Conservation (phyloP, 225 moss, liverwort and hornwort genomes). For the Physcomitrellopsis africana region DNA sequence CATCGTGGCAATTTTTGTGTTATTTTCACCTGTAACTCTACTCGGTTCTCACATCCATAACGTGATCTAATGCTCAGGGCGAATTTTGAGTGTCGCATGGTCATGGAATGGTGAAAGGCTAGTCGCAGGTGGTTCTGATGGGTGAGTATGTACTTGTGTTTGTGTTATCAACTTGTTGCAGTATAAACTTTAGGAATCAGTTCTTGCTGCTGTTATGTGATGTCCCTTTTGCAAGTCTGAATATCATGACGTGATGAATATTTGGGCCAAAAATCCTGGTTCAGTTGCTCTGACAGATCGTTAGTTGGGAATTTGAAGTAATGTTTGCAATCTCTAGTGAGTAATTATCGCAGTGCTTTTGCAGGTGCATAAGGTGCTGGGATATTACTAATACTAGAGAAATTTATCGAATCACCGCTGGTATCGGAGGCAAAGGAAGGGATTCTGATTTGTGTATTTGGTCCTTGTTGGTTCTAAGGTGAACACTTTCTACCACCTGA, state of each 20-base stretch:
- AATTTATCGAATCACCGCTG: slow-evolving; percentile 84
- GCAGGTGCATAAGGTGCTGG: slow-evolving; percentile 97
- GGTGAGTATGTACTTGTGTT: slow-evolving; percentile 47
- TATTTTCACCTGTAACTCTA: neutral
- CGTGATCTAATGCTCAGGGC: slow-evolving; percentile 52
- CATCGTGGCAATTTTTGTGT: neutral
- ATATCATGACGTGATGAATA: neutral
- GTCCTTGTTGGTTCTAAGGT: slow-evolving; percentile 83
- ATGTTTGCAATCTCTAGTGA: neutral
- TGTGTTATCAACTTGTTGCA: neutral
- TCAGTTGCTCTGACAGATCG: neutral
- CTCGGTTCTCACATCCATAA: slow-evolving; percentile 19
- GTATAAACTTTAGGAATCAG: neutral
- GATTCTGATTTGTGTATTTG: slow-evolving; percentile 79
- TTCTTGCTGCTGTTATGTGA: neutral
- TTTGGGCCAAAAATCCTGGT: neutral
- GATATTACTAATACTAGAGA: slow-evolving; percentile 66
- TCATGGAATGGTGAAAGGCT: slow-evolving; percentile 67
- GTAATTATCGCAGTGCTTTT: neutral
- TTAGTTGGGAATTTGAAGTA: neutral
- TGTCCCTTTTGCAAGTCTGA: neutral
- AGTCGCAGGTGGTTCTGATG: slow-evolving; percentile 86
- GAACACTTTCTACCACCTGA: slow-evolving; percentile 11
- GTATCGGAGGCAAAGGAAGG: slow-evolving; percentile 66
- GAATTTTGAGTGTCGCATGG: slow-evolving; percentile 92